A percentile compares a stretch with the other conserved stretches of the same genome.
phyloP scores from a whole-genome alignment of 495 filamentous ascomycete genomes.

The Aspergillus biplanus region DNA sequence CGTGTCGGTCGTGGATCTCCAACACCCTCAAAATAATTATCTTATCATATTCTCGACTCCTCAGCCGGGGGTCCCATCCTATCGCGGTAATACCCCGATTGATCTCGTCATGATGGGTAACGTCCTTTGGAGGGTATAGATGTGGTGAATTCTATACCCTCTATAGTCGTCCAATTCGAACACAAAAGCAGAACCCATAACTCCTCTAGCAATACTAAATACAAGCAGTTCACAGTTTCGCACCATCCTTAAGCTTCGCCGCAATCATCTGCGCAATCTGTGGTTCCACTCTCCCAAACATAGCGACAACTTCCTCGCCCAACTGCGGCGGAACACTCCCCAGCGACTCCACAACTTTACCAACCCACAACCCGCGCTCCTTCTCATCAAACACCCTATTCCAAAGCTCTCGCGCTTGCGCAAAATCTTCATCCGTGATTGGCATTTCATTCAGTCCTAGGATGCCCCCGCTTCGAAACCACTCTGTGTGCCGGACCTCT shows the following conservation, averaged over 20 bases:
- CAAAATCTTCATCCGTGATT: constrained; percentile 37
- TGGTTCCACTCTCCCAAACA: constrained; percentile 39
- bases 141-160: no score
- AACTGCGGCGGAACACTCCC: constrained; percentile 28
- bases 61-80: neutral
- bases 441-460: constrained; percentile 32
- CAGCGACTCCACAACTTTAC: constrained; percentile 31
- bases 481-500: constrained; percentile 33
- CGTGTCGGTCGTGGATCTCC: neutral
- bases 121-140: no score
- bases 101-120: neutral
- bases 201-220: no score
- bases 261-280: constrained; percentile 36
- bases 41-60: neutral
- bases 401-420: constrained; percentile 39
- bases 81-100: constrained; percentile 1
- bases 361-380: constrained; percentile 28
- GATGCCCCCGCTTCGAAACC: constrained; percentile 23
- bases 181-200: no score
- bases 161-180: no score
- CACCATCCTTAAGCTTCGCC: constrained; percentile 13
- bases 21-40: neutral
- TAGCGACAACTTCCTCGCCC: constrained; percentile 23
- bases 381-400: constrained; percentile 35
- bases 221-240: constrained; percentile 7